Evolutionary conservation across 2,329 filamentous ascomycete species (phyloP).

Genomic region (Mycocentrospora acerina): DNA sequence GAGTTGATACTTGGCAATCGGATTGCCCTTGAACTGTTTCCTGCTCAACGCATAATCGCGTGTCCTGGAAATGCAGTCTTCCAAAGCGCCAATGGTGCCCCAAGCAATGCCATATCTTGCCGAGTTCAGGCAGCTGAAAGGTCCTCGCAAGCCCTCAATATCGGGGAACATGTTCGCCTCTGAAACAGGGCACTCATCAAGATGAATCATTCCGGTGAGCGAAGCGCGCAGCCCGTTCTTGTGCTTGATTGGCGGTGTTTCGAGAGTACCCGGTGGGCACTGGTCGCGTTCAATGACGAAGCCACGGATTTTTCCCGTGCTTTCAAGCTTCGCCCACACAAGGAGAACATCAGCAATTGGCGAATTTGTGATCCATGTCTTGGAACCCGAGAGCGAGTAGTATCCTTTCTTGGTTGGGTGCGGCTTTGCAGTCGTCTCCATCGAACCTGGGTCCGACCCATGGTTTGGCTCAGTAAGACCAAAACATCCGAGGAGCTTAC

Average conservation of each 20-base stretch:
- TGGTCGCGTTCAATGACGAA: conserved; percentile 85
- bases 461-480: conserved; percentile 92
- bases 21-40: conserved; percentile 95
- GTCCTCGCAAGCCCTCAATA: conserved; percentile 81
- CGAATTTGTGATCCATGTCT: conserved; percentile 96
- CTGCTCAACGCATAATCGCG: conserved; percentile 87
- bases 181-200: conserved; percentile 86
- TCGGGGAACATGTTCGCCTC: conserved; percentile 92
- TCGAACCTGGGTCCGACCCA: conserved; percentile 85
- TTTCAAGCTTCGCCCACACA: conserved; percentile 90
- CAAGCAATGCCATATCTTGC: conserved; percentile 92
- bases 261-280: conserved; percentile 83
- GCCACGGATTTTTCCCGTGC: conserved; percentile 89
- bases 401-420: conserved; percentile 84
- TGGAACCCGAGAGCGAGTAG: conserved; percentile 74
- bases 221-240: conserved; percentile 93
- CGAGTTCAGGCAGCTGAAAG: conserved; percentile 92
- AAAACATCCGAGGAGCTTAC: conserved; percentile 80
- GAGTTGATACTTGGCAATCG: conserved; percentile 92
- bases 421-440: conserved; percentile 84
- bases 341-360: conserved; percentile 83
- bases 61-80: conserved; percentile 82
- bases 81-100: conserved; percentile 89
- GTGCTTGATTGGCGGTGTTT: conserved; percentile 89
- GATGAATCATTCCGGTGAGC: conserved; percentile 96